Conservation (phyloP, 148 eudicot species). For the Rhododendron griersonianum region DNA sequence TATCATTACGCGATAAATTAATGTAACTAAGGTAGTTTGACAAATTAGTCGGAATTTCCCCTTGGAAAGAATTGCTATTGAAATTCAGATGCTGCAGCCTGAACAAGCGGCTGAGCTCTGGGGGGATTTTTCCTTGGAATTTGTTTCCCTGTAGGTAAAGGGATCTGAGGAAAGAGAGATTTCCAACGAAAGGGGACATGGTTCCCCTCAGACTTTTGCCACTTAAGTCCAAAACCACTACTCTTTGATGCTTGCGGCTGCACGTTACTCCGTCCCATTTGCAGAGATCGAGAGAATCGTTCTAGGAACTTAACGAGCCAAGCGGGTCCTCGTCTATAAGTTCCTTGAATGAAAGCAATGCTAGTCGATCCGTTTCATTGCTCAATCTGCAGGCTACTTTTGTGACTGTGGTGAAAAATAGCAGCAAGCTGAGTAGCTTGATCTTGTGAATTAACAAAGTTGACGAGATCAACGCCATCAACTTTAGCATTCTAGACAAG, state of each 20-base stretch:
- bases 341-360: background rate
- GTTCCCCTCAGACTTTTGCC: background rate
- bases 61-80: background rate
- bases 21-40: background rate
- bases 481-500: background rate
- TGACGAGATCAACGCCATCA: background rate
- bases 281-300: background rate
- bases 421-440: background rate
- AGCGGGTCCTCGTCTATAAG: background rate
- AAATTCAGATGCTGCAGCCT: background rate
- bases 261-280: slow-evolving; percentile 1
- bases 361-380: background rate
- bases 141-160: background rate
- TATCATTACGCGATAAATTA: background rate
- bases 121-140: background rate
- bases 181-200: background rate
- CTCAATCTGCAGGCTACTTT: background rate
- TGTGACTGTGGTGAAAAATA: background rate
- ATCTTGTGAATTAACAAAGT: background rate
- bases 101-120: background rate
- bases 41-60: background rate
- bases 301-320: background rate
- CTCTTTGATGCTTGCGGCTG: background rate
- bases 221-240: background rate
- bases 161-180: background rate